These are phyloP conservation scores for Testicularia cyperi DNA, from an alignment of 1,284 basidiomycete species.

Conservation along the genomic window DNA sequence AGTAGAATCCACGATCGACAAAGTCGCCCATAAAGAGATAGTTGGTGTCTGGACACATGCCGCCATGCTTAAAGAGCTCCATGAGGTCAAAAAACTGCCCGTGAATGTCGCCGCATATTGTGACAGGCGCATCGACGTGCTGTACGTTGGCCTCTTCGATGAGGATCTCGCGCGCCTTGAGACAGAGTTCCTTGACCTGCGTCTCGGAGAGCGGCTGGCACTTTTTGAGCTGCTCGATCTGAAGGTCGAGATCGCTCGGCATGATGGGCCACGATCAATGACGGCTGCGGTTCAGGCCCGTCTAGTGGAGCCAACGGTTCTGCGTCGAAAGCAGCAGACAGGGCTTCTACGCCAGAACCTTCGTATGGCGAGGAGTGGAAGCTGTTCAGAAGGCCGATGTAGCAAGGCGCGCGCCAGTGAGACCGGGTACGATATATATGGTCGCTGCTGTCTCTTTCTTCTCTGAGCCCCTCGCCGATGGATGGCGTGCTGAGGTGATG, in stretches of 20 bases:
- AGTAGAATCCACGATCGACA: conserved; percentile 81
- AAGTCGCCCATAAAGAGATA: conserved; percentile 87
- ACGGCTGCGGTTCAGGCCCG: too few species aligned
- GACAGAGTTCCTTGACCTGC: conserved; percentile 68
- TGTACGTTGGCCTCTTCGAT: conserved; percentile 98
- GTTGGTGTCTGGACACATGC: conserved; percentile 90
- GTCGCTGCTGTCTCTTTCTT: too few species aligned
- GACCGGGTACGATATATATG: too few species aligned
- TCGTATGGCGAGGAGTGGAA: too few species aligned
- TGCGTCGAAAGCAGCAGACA: too few species aligned
- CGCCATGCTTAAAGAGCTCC: conserved; percentile 94
- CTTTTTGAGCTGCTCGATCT: conserved; percentile 53
- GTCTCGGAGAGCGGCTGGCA: conserved; percentile 54
- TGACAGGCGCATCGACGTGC: conserved; percentile 91
- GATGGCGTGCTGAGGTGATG: too few species aligned
- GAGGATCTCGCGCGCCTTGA: conserved; percentile 87
- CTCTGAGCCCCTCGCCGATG: too few species aligned
- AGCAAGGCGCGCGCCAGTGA: too few species aligned
- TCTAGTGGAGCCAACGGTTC: too few species aligned
- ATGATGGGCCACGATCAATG: too few species aligned
- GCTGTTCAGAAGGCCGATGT: too few species aligned
- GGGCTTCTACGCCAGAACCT: too few species aligned
- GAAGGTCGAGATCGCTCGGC: conserved; percentile 45
- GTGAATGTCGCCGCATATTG: conserved; percentile 98
- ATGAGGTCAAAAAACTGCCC: conserved; percentile 97